Evolutionary conservation across 495 filamentous ascomycete genomes (phyloP).

Genomic region (Rhizodiscina lignyota): DNA sequence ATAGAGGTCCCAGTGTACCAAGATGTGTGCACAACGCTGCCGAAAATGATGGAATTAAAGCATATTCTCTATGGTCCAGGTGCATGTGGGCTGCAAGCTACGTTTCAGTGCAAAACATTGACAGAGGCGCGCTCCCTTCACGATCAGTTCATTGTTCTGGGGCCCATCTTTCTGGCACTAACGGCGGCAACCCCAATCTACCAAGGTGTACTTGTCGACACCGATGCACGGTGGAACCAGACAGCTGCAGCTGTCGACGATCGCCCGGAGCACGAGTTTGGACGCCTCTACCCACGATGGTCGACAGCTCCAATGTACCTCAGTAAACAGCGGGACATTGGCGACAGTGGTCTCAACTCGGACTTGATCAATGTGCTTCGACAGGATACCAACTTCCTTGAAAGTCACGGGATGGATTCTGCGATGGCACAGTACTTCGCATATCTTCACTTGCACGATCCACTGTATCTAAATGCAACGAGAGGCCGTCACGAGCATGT

Average conservation of each 20-base stretch:
- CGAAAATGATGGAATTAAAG: background rate
- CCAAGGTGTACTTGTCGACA: slow-evolving; percentile 2
- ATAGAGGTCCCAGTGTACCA: background rate
- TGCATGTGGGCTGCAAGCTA: background rate
- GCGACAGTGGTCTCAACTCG: background rate
- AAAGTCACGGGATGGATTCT: slow-evolving; percentile 1
- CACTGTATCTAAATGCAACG: background rate
- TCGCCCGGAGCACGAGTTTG: background rate
- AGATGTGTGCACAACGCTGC: background rate
- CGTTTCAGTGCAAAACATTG: background rate
- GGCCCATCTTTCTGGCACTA: slow-evolving; percentile 2
- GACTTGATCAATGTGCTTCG: background rate
- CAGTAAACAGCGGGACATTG: background rate
- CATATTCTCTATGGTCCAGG: slow-evolving; percentile 1
- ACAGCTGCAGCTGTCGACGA: background rate
- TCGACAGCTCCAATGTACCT: background rate
- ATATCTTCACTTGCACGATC: background rate
- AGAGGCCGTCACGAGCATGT: background rate
- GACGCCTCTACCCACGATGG: background rate
- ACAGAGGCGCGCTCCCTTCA: background rate
- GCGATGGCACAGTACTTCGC: slow-evolving; percentile 2
- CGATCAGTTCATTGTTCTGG: slow-evolving; percentile 1
- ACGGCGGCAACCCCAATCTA: slow-evolving; percentile 4
- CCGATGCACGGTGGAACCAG: slow-evolving; percentile 1
- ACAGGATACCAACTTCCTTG: background rate